These are phyloP conservation scores for Selaginella tamariscina DNA, from an alignment of 75 land plant species.

Conservation along the genomic window DNA sequence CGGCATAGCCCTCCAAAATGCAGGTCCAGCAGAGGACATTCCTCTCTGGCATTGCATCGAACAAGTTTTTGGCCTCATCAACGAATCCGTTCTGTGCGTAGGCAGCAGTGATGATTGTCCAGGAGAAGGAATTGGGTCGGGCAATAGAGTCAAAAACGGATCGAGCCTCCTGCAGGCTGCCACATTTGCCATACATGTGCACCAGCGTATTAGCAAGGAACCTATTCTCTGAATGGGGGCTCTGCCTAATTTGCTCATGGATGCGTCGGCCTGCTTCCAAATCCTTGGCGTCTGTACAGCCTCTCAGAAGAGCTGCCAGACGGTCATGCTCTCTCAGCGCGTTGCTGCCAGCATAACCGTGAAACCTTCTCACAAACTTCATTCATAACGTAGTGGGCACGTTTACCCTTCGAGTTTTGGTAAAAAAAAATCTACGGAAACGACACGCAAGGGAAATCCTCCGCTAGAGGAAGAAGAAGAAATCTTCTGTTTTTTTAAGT, in stretches of 20 bases:
- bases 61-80: conserved; percentile 30
- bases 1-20: conserved; percentile 39
- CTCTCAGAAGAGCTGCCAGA: not conserved
- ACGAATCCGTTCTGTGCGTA: conserved; percentile 31
- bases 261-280: not conserved
- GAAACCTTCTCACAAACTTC: no score
- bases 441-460: not conserved
- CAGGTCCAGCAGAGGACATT: conserved; percentile 49
- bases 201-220: not conserved
- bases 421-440: no score
- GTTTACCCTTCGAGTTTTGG: no score
- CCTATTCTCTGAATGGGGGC: not conserved
- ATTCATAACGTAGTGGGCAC: no score
- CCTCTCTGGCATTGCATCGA: conserved; percentile 33
- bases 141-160: conserved; percentile 40
- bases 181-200: conserved; percentile 9
- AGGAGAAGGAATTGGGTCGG: conserved; percentile 28
- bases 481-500: no score
- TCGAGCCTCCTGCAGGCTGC: conserved; percentile 17
- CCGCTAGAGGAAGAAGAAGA: no score
- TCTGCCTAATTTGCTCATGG: not conserved
- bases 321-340: not conserved
- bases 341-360: no score
- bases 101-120: conserved; percentile 46
- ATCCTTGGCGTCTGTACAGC: not conserved